A percentile compares a stretch with the other conserved stretches of the same genome.
Evolutionary conservation across 179 eudicot species (phyloP).

Genomic region (Nepenthes alata): DNA sequence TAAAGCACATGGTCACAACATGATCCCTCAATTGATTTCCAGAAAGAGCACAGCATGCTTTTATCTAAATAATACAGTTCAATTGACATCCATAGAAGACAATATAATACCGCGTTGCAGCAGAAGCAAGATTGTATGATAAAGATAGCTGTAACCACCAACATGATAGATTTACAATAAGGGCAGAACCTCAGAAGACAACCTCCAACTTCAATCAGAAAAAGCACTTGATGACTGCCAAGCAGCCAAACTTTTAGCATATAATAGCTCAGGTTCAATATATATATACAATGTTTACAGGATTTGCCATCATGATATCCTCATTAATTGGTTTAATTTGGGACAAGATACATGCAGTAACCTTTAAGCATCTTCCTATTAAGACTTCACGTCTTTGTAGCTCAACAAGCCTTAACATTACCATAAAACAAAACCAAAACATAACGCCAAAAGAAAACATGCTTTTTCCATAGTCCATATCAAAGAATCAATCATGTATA

Average conservation of each 20-base stretch:
- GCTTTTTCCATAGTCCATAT: background rate
- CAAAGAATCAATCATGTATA: background rate
- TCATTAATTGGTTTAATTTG: background rate
- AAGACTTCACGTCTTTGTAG: background rate
- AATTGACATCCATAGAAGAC: background rate
- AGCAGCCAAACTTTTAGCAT: background rate
- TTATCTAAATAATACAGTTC: background rate
- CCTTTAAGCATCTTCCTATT: background rate
- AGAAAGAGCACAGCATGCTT: background rate
- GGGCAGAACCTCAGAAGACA: too few relatives aligned
- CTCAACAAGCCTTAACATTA: background rate
- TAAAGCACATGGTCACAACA: too few relatives aligned
- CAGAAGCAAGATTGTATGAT: too few relatives aligned
- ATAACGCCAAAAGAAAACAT: too few relatives aligned
- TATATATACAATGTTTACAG: background rate
- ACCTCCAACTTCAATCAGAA: too few relatives aligned
- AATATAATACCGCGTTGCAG: background rate
- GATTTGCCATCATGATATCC: background rate
- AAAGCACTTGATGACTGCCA: too few relatives aligned
- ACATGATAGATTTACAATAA: background rate
- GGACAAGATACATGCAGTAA: background rate
- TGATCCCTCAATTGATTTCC: background rate
- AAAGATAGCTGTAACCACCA: background rate
- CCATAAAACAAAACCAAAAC: background rate
- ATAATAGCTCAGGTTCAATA: background rate